Percentiles rank a stretch among this genome's conserved stretches.
phyloP scores from a whole-genome alignment of 2,329 filamentous ascomycete genomes.

The Fusarium algeriense region DNA sequence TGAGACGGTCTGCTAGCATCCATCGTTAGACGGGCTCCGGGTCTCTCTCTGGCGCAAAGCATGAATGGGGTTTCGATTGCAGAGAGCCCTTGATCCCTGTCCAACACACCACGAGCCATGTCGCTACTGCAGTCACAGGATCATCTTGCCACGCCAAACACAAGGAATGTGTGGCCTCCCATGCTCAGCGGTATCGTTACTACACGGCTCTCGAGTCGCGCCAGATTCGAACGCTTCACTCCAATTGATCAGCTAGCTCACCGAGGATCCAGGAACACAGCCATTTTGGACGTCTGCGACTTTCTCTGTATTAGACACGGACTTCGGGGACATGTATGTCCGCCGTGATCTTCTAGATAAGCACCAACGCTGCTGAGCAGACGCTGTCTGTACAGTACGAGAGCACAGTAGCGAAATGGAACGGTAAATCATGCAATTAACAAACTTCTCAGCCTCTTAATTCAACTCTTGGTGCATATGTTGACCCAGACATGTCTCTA shows the following conservation, averaged over 20 bases:
- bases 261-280: constrained; percentile 48
- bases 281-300: constrained; percentile 17
- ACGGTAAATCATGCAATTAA: constrained; percentile 14
- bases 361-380: constrained; percentile 11
- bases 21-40: constrained; percentile 25
- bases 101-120: constrained; percentile 46
- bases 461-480: constrained; percentile 5
- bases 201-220: constrained; percentile 17
- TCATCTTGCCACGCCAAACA: constrained; percentile 46
- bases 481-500: constrained; percentile 1
- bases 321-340: constrained; percentile 38
- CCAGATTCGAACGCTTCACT: constrained; percentile 33
- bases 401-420: constrained; percentile 10
- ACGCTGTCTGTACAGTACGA: constrained; percentile 15
- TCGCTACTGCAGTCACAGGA: constrained; percentile 48
- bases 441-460: constrained; percentile 12
- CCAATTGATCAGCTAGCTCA: constrained; percentile 46
- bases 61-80: constrained; percentile 48
- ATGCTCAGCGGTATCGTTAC: constrained; percentile 29
- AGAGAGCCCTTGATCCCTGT: constrained; percentile 46
- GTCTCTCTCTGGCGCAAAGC: constrained; percentile 29
- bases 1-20: constrained; percentile 34
- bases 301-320: constrained; percentile 26
- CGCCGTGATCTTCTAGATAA: constrained; percentile 37
- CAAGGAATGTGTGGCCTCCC: constrained; percentile 36